Percentiles rank a stretch among this genome's conserved stretches.
Evolutionary conservation across 2,329 filamentous ascomycete genomes (phyloP).

Genomic region (Magnaporthiopsis incrustans): DNA sequence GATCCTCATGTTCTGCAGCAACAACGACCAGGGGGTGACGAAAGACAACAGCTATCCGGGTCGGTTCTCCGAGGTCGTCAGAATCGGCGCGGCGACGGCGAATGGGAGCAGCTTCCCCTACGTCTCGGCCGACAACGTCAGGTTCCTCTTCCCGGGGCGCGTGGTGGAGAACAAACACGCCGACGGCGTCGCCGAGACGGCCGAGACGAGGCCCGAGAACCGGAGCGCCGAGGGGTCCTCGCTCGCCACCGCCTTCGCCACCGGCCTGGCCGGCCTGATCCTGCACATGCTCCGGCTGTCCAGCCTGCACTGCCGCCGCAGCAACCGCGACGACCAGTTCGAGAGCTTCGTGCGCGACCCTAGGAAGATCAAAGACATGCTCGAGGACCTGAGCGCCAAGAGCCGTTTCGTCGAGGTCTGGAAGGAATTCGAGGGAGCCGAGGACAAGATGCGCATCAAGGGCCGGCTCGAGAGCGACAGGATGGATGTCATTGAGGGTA

Average conservation of each 20-base stretch:
- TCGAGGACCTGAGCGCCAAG: neutral
- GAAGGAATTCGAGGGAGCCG: no score
- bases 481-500: no score
- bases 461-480: no score
- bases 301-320: no score
- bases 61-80: neutral
- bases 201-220: neutral
- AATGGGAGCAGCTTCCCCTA: neutral
- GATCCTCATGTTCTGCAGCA: neutral
- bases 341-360: neutral
- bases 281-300: no score
- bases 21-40: neutral
- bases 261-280: no score
- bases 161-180: neutral
- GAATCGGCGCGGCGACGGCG: neutral
- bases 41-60: no score
- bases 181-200: constrained; percentile 25
- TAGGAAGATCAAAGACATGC: neutral
- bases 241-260: no score
- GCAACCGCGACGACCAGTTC: no score
- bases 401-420: no score
- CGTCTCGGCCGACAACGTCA: neutral
- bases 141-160: neutral
- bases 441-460: no score
- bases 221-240: no score